Evolutionary conservation across 768 basidiomycete genomes (phyloP), one percentile per base, ranked within the genome.

Genomic region (Crepidotus variabilis): DNA sequence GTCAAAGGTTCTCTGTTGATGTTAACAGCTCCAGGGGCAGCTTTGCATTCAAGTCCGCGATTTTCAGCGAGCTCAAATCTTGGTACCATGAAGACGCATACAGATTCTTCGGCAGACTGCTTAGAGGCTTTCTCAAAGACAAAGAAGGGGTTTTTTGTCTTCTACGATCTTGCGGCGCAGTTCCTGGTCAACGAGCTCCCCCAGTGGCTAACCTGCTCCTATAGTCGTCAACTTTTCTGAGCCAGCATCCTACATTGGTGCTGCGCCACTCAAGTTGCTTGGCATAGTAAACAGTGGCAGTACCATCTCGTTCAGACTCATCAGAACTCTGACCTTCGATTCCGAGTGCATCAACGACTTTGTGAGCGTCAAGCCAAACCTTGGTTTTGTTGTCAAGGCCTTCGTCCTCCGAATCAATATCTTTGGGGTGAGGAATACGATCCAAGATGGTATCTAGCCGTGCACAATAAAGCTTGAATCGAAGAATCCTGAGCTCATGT

Each of bases 401-500:
- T n/a, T n/a, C 34, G 35, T 5, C 51, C 4, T 23, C n/a, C 45
- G 34, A 21, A 8, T 28, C 28, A 3, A 28, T 3, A 24, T 24
- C 32, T 2, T 36, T 34, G 23, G 34, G 18, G 11, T 43, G 20
- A 16, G 36, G 51, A 43, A 52, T 35, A 39, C 51, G 1, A 4
- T 43, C 51, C 36, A 52, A 21, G 45, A 52, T 52, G 2, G 51
- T 52, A n/a, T 52, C 36, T 23, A 52, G n/a, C 21, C 32, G 10
- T 21, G 33, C 14, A 7, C 39, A 21, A 18, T 35, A 51, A 35
- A 51, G 20, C 50, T 51, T 16, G 14, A 5, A 20, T n/a, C n/a
- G 24, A 8, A 5, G 22, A 10, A 36, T 24, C 23, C 33, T 36
- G 51, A 14, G 43, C 20, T 6, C 28, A 28, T 28, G 28, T 28